Evolutionary conservation across 305 asterid species (phyloP).

Genomic region (Plantago coronopus): DNA sequence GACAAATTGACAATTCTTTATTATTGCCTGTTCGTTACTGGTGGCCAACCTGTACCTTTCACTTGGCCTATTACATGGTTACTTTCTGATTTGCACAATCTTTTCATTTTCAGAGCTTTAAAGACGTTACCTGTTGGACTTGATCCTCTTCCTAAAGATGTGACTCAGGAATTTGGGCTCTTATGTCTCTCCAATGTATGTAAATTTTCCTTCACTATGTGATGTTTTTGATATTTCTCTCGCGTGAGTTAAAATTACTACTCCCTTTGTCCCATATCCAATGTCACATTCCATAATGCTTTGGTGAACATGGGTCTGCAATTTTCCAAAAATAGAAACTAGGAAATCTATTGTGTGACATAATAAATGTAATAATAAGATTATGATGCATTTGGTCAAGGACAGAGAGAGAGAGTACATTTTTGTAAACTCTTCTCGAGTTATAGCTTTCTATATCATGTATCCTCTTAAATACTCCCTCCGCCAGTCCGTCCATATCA

Average conservation of each 20-base stretch:
- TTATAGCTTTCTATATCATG: neutral
- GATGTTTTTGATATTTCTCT: constrained; percentile 37
- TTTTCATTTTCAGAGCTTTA: constrained; percentile 51
- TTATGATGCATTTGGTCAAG: no score
- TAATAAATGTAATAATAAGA: no score
- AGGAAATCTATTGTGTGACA: no score
- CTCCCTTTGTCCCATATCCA: neutral
- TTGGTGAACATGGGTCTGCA: neutral
- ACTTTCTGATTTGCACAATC: constrained; percentile 18
- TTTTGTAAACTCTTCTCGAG: neutral
- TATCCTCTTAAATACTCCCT: no score
- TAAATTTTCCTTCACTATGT: constrained; percentile 2
- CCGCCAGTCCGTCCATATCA: no score
- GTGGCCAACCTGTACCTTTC: neutral
- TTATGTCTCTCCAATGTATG: constrained; percentile 72
- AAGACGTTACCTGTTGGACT: constrained; percentile 58
- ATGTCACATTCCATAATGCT: neutral
- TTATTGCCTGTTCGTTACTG: neutral
- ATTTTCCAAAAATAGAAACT: no score
- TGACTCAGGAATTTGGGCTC: constrained; percentile 59
- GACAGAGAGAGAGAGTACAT: no score
- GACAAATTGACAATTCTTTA: no score
- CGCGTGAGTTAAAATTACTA: constrained; percentile 44
- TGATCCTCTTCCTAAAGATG: constrained; percentile 82
- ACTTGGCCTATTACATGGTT: constrained; percentile 1